A percentile compares a stretch with the other conserved stretches of the same genome.
Conservation (phyloP, 2,329 filamentous ascomycete species). For the Arthrobotrys megalospora region DNA sequence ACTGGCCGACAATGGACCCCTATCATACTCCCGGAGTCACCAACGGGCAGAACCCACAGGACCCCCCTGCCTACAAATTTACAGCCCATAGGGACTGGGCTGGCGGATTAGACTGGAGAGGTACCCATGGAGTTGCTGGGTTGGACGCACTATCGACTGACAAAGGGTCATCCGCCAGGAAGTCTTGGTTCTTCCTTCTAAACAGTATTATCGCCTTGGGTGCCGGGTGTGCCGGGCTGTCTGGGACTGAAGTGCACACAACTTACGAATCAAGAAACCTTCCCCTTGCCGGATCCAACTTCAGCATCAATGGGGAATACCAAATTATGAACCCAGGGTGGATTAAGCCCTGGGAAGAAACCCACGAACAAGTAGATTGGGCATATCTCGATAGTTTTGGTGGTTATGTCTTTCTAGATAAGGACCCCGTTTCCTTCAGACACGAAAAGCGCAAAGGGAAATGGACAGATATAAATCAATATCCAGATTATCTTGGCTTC, state of each 20-base stretch:
- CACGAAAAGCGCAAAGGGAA: slow-evolving; percentile 51
- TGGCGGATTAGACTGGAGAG: slow-evolving; percentile 60
- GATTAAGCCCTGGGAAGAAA: slow-evolving; percentile 55
- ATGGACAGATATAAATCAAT: slow-evolving; percentile 62
- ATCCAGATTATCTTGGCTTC: slow-evolving; percentile 59
- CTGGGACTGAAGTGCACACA: slow-evolving; percentile 53
- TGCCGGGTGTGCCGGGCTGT: slow-evolving; percentile 49
- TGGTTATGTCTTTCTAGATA: slow-evolving; percentile 58
- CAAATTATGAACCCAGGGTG: slow-evolving; percentile 44
- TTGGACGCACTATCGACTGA: slow-evolving; percentile 59
- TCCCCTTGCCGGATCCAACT: slow-evolving; percentile 39
- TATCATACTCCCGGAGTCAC: slow-evolving; percentile 61
- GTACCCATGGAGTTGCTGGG: slow-evolving; percentile 49
- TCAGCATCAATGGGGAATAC: slow-evolving; percentile 55
- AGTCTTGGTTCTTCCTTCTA: slow-evolving; percentile 62
- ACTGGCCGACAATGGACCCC: slow-evolving; percentile 62
- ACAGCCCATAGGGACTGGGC: slow-evolving; percentile 60
- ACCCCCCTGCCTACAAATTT: slow-evolving; percentile 43
- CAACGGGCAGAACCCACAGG: slow-evolving; percentile 58
- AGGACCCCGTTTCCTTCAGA: slow-evolving; percentile 54
- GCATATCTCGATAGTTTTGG: slow-evolving; percentile 60
- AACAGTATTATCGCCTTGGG: slow-evolving; percentile 60
- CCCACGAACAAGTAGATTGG: slow-evolving; percentile 41
- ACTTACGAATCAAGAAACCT: slow-evolving; percentile 59
- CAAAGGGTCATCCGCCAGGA: slow-evolving; percentile 55